A percentile compares a stretch with the other conserved stretches of the same genome.
phyloP scores from a whole-genome alignment of 352 stramenopile species.

The Phytophthora crassamura region DNA sequence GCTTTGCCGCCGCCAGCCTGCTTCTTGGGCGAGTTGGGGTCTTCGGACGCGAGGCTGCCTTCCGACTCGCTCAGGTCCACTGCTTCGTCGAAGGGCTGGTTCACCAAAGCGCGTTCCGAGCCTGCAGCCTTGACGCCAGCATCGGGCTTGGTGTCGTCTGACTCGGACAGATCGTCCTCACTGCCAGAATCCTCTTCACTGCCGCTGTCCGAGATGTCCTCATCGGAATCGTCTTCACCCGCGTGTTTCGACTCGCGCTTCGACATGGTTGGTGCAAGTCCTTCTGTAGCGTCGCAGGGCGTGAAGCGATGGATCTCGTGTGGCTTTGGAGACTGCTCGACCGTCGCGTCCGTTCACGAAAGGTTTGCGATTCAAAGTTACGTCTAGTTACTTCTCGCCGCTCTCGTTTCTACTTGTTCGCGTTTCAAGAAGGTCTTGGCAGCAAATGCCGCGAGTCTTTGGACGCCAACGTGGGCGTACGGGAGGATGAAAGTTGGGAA shows the following conservation, averaged over 20 bases:
- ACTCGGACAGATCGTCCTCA: conserved; percentile 81
- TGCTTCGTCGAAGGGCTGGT: conserved; percentile 89
- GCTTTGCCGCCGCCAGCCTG: conserved; percentile 15
- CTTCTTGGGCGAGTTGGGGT: conserved; percentile 71
- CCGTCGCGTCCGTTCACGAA: conserved; percentile 31
- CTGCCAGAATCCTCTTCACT: conserved; percentile 49
- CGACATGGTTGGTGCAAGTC: conserved; percentile 52
- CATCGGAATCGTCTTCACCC: conserved; percentile 57
- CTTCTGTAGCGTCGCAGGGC: conserved; percentile 5
- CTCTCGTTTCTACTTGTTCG: background rate
- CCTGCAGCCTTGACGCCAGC: conserved; percentile 25
- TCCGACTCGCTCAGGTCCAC: conserved; percentile 90
- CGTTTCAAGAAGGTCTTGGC: conserved; percentile 26
- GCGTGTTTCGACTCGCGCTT: conserved; percentile 70
- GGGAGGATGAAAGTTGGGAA: conserved; percentile 41
- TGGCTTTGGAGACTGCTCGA: conserved; percentile 12
- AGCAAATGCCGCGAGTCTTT: conserved; percentile 26
- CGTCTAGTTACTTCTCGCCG: background rate
- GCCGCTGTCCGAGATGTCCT: conserved; percentile 61
- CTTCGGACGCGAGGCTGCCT: conserved; percentile 53
- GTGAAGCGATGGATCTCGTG: conserved; percentile 20
- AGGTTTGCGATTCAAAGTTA: background rate
- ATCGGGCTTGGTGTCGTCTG: conserved; percentile 43
- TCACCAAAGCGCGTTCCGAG: conserved; percentile 63
- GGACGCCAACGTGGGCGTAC: conserved; percentile 30